Conservation (phyloP, 441 rosid species). For the Sinapis alba region DNA sequence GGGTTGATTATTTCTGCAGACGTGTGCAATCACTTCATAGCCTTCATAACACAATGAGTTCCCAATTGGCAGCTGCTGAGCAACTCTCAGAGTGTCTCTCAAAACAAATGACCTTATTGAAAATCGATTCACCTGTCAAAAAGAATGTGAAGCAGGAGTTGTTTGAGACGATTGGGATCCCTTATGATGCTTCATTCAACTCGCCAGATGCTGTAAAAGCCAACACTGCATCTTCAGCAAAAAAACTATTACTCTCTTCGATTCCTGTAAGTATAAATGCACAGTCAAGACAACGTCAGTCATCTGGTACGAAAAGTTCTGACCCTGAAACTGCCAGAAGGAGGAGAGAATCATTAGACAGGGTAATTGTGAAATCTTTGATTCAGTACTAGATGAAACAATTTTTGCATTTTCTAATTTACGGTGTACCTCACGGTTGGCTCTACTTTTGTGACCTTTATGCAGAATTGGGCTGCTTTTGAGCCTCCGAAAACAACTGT, state of each 20-base stretch:
- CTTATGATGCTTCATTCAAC: conserved; percentile 74
- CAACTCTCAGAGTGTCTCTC: conserved; percentile 87
- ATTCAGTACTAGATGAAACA: background rate
- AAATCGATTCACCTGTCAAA: conserved; percentile 68
- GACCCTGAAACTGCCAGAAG: conserved; percentile 90
- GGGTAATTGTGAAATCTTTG: conserved; percentile 48
- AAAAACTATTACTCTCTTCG: conserved; percentile 53
- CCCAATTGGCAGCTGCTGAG: conserved; percentile 88
- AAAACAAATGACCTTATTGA: conserved; percentile 78
- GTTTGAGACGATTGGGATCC: conserved; percentile 86
- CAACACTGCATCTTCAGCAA: conserved; percentile 46
- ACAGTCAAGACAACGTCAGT: conserved; percentile 60
- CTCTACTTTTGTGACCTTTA: conserved; percentile 32
- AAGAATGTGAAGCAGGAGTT: conserved; percentile 79
- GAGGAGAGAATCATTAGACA: conserved; percentile 86
- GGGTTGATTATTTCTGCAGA: conserved; percentile 54
- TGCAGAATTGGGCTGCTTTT: conserved; percentile 86
- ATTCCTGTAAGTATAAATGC: conserved; percentile 59
- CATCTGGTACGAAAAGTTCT: conserved; percentile 58
- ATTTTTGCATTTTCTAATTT: conserved; percentile 8
- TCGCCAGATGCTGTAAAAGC: conserved; percentile 67
- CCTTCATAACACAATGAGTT: conserved; percentile 73
- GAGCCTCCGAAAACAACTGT: conserved; percentile 94
- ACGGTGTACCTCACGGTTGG: conserved; percentile 1
- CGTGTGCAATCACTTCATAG: conserved; percentile 66